Conservation (phyloP, 768 basidiomycete species). For the Lactarius tabidus region DNA sequence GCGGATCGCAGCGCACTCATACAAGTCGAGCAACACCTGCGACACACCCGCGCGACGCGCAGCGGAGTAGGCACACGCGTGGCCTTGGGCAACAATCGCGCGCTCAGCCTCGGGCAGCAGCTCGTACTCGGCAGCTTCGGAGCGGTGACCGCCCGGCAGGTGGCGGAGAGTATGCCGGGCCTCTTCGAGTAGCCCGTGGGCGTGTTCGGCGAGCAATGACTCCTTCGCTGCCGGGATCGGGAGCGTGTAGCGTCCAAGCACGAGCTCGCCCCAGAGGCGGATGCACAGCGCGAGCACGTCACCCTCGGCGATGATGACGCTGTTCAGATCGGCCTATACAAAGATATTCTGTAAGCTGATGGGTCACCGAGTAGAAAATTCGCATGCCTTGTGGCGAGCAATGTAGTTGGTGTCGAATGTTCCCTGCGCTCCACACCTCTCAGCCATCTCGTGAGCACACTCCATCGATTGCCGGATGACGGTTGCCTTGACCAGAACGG, state of each 20-base stretch:
- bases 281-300: constrained; percentile 29
- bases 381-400: constrained; percentile 7
- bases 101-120: constrained; percentile 26
- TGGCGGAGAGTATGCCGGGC: neutral
- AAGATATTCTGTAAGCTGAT: neutral
- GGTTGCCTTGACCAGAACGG: constrained; percentile 14
- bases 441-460: constrained; percentile 9
- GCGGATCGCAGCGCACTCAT: constrained; percentile 20
- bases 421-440: constrained; percentile 15
- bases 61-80: constrained; percentile 24
- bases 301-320: constrained; percentile 28
- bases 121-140: constrained; percentile 19
- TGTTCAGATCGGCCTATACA: constrained; percentile 5
- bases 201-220: constrained; percentile 22
- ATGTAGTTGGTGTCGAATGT: constrained; percentile 16
- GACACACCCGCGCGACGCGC: constrained; percentile 19
- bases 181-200: constrained; percentile 8
- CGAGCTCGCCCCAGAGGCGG: constrained; percentile 28
- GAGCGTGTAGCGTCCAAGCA: constrained; percentile 23
- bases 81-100: constrained; percentile 23
- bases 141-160: constrained; percentile 16
- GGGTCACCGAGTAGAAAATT: no score
- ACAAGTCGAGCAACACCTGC: constrained; percentile 23
- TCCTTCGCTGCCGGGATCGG: constrained; percentile 20
- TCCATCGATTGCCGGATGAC: constrained; percentile 6